Percentiles rank a stretch among this genome's conserved stretches.
Conservation (phyloP, 2,329 filamentous ascomycete genomes). For the Phoma sp. region DNA sequence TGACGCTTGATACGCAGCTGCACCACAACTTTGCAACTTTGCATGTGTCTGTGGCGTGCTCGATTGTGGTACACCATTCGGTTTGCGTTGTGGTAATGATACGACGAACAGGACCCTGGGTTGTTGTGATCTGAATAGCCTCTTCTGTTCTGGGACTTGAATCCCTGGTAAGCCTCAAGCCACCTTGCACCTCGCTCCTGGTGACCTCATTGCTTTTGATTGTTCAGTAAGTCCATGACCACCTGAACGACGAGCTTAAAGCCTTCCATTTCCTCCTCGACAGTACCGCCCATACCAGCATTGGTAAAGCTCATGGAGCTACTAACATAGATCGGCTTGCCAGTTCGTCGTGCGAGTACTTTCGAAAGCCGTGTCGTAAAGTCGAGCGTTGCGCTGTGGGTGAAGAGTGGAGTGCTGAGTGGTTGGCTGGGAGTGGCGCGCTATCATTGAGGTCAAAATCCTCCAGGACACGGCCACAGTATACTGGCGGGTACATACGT, state of each 20-base stretch:
- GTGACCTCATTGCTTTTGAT: neutral
- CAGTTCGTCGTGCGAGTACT: constrained; percentile 74
- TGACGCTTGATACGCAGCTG: no score
- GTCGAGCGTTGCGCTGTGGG: constrained; percentile 76
- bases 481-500: constrained; percentile 61
- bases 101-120: no score
- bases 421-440: constrained; percentile 59
- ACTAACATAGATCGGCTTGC: constrained; percentile 84
- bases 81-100: no score
- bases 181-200: neutral
- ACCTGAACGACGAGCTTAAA: constrained; percentile 76
- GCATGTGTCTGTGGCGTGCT: no score
- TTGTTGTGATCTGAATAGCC: no score
- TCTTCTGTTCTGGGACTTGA: neutral
- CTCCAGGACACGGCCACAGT: neutral
- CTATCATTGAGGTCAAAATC: constrained; percentile 33
- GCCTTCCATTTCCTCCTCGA: constrained; percentile 94
- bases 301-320: constrained; percentile 81
- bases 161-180: no score
- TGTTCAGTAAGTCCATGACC: constrained; percentile 52
- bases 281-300: constrained; percentile 75
- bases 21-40: no score
- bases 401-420: constrained; percentile 79
- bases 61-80: no score
- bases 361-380: constrained; percentile 86